Conservation (phyloP, 805 yeast species). For the Hanseniaspora lachancei region DNA sequence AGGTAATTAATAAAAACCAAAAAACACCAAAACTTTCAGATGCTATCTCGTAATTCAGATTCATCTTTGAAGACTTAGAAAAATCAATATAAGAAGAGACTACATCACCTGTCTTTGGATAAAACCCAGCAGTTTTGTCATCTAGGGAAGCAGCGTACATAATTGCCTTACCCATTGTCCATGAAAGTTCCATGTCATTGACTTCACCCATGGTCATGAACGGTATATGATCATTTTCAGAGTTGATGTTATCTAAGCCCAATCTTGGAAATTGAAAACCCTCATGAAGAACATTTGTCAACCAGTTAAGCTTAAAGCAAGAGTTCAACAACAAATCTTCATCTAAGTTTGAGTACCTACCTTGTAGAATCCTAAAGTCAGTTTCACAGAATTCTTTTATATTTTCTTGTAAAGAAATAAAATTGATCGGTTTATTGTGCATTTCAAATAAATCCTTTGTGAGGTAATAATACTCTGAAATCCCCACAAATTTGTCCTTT, state of each 20-base stretch:
- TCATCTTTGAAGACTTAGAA: not conserved
- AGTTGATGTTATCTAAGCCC: slow-evolving; percentile 34
- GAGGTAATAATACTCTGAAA: slow-evolving; percentile 95
- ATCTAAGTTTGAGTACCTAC: slow-evolving; percentile 45
- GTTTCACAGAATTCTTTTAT: slow-evolving; percentile 63
- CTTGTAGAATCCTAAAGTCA: slow-evolving; percentile 53
- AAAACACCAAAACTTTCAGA: not conserved
- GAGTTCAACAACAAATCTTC: slow-evolving; percentile 52
- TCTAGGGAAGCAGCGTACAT: slow-evolving; percentile 62
- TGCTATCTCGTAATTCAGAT: not conserved
- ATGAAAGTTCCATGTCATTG: slow-evolving; percentile 75
- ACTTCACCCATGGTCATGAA: slow-evolving; percentile 74
- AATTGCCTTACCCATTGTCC: slow-evolving; percentile 88
- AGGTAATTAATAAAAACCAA: not conserved
- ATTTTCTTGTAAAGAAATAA: slow-evolving; percentile 47
- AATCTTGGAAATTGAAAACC: slow-evolving; percentile 79
- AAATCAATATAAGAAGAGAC: not conserved
- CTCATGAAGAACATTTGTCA: slow-evolving; percentile 73
- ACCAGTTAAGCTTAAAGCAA: slow-evolving; percentile 94
- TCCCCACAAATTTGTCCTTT: slow-evolving; percentile 75
- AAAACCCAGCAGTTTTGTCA: slow-evolving; percentile 2
- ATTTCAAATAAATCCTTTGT: slow-evolving; percentile 80
- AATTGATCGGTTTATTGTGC: slow-evolving; percentile 73
- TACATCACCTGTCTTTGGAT: not conserved
- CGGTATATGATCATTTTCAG: slow-evolving; percentile 35